Evolutionary conservation across 2,329 filamentous ascomycete species (phyloP), one percentile per base, ranked within the genome.

Genomic region (Teratosphaeria viscida): DNA sequence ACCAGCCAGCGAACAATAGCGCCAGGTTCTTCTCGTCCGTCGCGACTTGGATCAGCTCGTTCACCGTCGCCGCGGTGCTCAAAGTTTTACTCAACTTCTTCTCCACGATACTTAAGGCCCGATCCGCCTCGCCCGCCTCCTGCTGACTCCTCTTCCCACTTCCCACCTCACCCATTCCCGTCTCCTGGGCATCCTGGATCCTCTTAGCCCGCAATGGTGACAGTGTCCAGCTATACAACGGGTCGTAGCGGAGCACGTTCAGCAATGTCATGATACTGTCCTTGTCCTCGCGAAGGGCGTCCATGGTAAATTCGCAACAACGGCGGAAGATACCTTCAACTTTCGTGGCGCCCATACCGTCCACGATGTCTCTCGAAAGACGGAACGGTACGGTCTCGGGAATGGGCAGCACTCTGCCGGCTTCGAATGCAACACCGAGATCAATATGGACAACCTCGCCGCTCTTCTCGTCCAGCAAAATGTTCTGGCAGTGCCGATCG

Each of bases 181-280:
- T 81, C 49, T 81, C 79, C 53, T 85, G 78, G 8, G 81, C 83
- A 66, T 86, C 83, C 68, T 87, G 85, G 81, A 88, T 86, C 58
- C 81, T 80, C 71, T 83, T 85, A 59, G 85, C 81, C 55, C 85
- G 81, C 16, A 86, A 73, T 0, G 85, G 84, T 11, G 89, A 94
- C 59, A 96, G 86, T 39, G 90, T 92, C 94, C 94, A 99, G 62
- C 86, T 94, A 73, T 97, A 95, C 62, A 99, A 77, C 1, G 94
- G 95, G 79, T 99, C 94, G 74, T 96, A 97, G n/a, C 95, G 88
- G 61, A 99, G 78, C 26, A 99, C 95, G 70, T 99, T 95, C 23
- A 99, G 84, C 57, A 99, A 91, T 0, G 94, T 97, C 92, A 96
- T 97, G 76, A 99, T 99, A 53, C 88, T 92, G 72, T 96, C 95